A percentile compares a stretch with the other conserved stretches of the same genome.
phyloP scores from a whole-genome alignment of 768 basidiomycete genomes.

The Russula virescens region DNA sequence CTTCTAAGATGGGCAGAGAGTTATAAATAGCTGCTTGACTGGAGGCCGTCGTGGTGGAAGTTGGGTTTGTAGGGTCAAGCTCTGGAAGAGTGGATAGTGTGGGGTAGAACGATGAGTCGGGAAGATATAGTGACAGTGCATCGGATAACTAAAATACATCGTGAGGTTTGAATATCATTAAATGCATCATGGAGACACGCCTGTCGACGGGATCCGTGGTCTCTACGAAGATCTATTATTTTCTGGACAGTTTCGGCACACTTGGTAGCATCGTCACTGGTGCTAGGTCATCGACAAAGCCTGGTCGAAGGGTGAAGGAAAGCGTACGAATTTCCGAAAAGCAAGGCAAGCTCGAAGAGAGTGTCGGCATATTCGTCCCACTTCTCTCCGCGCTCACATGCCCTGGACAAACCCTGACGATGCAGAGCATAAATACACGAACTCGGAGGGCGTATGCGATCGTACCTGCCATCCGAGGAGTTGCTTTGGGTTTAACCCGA shows the following conservation, averaged over 20 bases:
- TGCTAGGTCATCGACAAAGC: not conserved
- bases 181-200: constrained; percentile 32
- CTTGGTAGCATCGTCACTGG: constrained; percentile 53
- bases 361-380: constrained; percentile 54
- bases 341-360: constrained; percentile 50
- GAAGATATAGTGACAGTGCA: constrained; percentile 65
- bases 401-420: constrained; percentile 62
- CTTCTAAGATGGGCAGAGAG: constrained; percentile 63
- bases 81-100: constrained; percentile 61
- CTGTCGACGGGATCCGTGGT: constrained; percentile 55
- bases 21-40: constrained; percentile 63
- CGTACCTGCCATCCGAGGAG: constrained; percentile 79
- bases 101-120: constrained; percentile 58
- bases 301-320: not conserved
- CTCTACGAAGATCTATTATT: constrained; percentile 54
- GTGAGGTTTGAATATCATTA: not conserved
- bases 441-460: constrained; percentile 18
- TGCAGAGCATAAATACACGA: not conserved
- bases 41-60: constrained; percentile 49
- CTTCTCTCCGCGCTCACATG: constrained; percentile 58
- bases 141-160: constrained; percentile 49
- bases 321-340: constrained; percentile 55
- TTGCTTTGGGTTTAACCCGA: constrained; percentile 58
- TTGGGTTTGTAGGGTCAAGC: constrained; percentile 74
- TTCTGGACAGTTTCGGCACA: constrained; percentile 80